Percentiles rank a stretch among this genome's conserved stretches.
phyloP scores from a whole-genome alignment of 1,139 yeast genomes.

The Yamadazyma epiphylla region DNA sequence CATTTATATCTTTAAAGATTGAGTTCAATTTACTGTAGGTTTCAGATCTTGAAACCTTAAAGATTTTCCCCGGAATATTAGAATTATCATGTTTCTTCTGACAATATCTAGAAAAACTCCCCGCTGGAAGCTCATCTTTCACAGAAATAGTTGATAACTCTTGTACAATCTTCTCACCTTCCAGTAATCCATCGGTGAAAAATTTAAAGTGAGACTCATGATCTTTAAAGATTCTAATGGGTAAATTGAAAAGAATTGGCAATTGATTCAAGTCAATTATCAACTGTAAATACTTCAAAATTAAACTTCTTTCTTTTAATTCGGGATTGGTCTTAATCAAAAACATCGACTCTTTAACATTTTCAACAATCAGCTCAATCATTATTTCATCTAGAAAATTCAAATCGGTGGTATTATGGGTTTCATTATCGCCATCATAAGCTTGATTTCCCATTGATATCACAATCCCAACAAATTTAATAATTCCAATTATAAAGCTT shows the following conservation, averaged over 20 bases:
- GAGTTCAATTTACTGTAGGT: slow-evolving; percentile 29
- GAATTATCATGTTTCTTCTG: slow-evolving; percentile 54
- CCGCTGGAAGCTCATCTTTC: slow-evolving; percentile 19
- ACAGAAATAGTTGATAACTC: slow-evolving; percentile 3
- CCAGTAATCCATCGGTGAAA: slow-evolving; percentile 14
- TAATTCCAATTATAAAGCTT: slow-evolving; percentile 45
- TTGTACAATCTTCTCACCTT: slow-evolving; percentile 14
- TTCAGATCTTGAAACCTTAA: slow-evolving; percentile 17
- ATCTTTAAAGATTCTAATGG: slow-evolving; percentile 18
- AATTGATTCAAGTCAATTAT: slow-evolving; percentile 23
- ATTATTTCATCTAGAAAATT: slow-evolving; percentile 28
- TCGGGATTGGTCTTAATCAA: slow-evolving; percentile 14
- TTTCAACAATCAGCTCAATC: slow-evolving; percentile 19
- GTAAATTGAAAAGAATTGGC: slow-evolving; percentile 20
- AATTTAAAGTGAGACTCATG: slow-evolving; percentile 4
- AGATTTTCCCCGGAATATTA: slow-evolving; percentile 51
- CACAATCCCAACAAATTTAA: slow-evolving; percentile 50
- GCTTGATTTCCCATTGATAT: slow-evolving; percentile 53
- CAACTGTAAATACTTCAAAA: slow-evolving; percentile 26
- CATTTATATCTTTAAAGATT: slow-evolving; percentile 31
- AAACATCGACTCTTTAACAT: slow-evolving; percentile 17
- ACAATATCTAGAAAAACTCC: slow-evolving; percentile 45
- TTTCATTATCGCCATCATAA: slow-evolving; percentile 74
- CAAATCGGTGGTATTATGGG: slow-evolving; percentile 57
- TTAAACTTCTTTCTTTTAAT: slow-evolving; percentile 8